Percentiles rank a stretch among this genome's conserved stretches.
Evolutionary conservation across 2,329 filamentous ascomycete genomes (phyloP).

Genomic region (Botrytis squamosa): DNA sequence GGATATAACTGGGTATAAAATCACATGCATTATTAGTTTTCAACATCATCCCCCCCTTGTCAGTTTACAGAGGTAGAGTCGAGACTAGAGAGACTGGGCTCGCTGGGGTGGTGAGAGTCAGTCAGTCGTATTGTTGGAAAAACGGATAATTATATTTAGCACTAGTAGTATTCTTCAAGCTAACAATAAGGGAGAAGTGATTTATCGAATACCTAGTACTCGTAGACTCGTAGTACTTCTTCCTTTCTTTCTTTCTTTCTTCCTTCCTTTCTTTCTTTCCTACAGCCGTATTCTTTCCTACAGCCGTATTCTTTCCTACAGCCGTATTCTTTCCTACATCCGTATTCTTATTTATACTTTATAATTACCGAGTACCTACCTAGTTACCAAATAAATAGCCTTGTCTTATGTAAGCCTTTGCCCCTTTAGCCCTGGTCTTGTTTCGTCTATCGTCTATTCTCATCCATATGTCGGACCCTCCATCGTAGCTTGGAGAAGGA

Average conservation of each 20-base stretch:
- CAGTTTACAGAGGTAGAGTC: background rate
- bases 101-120: background rate
- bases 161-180: background rate
- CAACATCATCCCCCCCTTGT: background rate
- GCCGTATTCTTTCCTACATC: too few relatives aligned
- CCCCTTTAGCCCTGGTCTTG: background rate
- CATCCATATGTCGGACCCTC: background rate
- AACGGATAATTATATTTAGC: background rate
- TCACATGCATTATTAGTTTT: background rate
- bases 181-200: background rate
- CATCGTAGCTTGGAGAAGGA: background rate
- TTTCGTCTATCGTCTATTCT: background rate
- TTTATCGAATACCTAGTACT: background rate
- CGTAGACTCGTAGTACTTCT: too few relatives aligned
- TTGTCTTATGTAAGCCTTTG: background rate
- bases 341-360: too few relatives aligned
- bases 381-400: background rate
- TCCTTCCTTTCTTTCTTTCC: rapidly evolving
- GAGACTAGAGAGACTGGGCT: background rate
- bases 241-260: too few relatives aligned
- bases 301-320: rapidly evolving
- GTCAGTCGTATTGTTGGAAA: background rate
- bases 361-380: too few relatives aligned
- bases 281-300: too few relatives aligned
- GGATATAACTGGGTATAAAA: conserved; percentile 11